Base-by-base conservation (phyloP, 768 basidiomycete species). In the Termitomyces titanicus region DNA sequence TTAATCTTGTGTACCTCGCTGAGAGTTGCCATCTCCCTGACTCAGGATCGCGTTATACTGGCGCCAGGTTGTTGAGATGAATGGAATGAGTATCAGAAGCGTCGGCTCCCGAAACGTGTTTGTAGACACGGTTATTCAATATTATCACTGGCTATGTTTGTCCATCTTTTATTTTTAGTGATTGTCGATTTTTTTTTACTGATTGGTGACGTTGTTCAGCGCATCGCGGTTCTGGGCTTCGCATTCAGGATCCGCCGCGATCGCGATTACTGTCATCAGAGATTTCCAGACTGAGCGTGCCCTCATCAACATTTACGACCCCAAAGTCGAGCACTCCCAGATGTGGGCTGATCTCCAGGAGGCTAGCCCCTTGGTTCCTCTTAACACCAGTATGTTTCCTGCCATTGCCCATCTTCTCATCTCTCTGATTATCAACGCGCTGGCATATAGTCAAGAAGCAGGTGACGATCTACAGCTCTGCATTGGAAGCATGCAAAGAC, bases 1-100 rank as follows among this genome's bases (percentile, higher is more conserved):
- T 99, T 66, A 99, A 99, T 78, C 80, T 99, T 58, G 97, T 98
- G 43, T 99, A 99, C 77, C 85, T 99, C 42, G 89, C 86, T 67
- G 95, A 98, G 75, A 93, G 89, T 59, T 74, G 93, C 53, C 94
- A 98, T 73, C 81, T 99, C 51, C 94, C 95, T n/a, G n/a, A n/a
- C n/a, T n/a, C 38, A 94, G 97, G 71, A 95, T 99, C 25, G 97
- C 96, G 29, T 89, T 87, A 17, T 99, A 99, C 79, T 99, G 97
- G 97, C 82, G 83, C 50, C 90, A 95, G 69, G 95, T 99, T 33
- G 95, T 98, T 22, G 86, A 92, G 66, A 91, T 98, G 89, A 98
- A 99, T 74, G 95, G 89, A 98, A 99, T 74, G 95, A 98, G 73
- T 92, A 98, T 73, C 97, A 99, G 72, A 99, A 98, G 82, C 77